Base-by-base conservation (phyloP, 176 grass and related monocot genomes). In the Areca catechu region DNA sequence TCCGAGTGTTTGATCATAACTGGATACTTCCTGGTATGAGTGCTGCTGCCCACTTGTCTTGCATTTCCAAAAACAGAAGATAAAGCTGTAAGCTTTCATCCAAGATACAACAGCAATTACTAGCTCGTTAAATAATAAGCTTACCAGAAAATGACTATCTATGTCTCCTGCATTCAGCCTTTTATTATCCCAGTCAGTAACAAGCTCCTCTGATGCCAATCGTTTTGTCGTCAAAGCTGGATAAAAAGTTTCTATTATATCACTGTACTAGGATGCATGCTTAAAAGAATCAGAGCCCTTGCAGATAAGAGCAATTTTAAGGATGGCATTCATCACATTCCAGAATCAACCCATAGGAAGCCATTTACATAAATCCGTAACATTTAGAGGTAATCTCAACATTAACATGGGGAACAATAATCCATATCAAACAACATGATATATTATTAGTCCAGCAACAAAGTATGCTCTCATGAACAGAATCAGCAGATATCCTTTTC, bases 121-220 rank as follows among this genome's bases (percentile, higher is more conserved):
- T 43, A 61, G 24, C 47, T n/a, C 20, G 5, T 15, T 3, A 34
- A 58, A 60, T 25, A 68, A 34, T 34, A 34, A 34, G 7, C 78
- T 75, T 78, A 83, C 81, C 49, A 73, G 73, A 70, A 86, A 67
- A 17, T 59, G 75, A 67, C 81, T 74, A 75, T 61, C 70, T 69
- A 79, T 63, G 68, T 86, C 71, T 73, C 85, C 90, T 58, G 85
- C 82, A 86, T 89, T 89, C 19, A 95, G 75, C 62, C 90, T 86
- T 82, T 89, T 95, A 63, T 74, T 86, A 82, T 89, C 90, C 82
- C 85, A 95, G 16, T 74, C 90, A 83, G 80, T 81, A 10, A 60
- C 60, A 25, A 89, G 84, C 51, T 89, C 90, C 55, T 95, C 85
- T 15, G 90, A 86, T 62, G 85, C 85, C 72, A 89, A 86, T 17